Evolutionary conservation across 768 basidiomycete genomes (phyloP).

Genomic region (Trametes sanguinea): DNA sequence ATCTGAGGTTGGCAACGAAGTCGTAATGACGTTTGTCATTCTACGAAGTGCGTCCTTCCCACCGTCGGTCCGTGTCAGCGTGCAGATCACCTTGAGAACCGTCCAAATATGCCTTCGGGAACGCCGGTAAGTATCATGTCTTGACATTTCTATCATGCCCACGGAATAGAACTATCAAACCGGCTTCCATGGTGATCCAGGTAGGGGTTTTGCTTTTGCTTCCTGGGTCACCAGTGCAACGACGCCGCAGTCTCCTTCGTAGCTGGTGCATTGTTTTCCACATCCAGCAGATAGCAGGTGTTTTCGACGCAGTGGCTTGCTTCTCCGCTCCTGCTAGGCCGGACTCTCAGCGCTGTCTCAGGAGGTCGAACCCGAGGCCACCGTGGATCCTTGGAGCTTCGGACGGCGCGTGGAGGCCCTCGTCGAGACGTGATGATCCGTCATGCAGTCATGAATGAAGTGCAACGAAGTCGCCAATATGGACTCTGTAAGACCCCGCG

Average conservation of each 20-base stretch:
- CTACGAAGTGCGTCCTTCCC: neutral
- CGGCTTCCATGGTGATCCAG: slow-evolving; percentile 14
- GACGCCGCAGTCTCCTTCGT: neutral
- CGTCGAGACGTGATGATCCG: slow-evolving; percentile 9
- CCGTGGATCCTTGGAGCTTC: slow-evolving; percentile 10
- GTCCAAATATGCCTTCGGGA: neutral
- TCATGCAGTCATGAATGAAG: neutral
- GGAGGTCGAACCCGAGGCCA: slow-evolving; percentile 5
- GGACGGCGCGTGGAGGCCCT: neutral
- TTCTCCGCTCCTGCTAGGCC: slow-evolving; percentile 10
- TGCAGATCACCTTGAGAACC: slow-evolving; percentile 3
- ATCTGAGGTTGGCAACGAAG: neutral
- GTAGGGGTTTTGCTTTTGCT: neutral
- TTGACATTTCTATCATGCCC: neutral
- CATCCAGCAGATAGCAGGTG: neutral
- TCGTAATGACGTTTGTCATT: neutral
- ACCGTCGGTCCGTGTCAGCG: neutral
- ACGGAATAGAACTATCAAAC: neutral
- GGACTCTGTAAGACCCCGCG: slow-evolving; percentile 7
- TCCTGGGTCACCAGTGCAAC: neutral
- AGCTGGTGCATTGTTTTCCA: neutral
- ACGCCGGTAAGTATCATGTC: slow-evolving; percentile 3
- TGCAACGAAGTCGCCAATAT: neutral
- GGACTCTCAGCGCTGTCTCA: neutral
- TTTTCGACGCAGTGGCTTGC: neutral